Evolutionary conservation across 2,329 filamentous ascomycete genomes (phyloP), one percentile per base, ranked within the genome.

Genomic region (Beauveria caledonica): DNA sequence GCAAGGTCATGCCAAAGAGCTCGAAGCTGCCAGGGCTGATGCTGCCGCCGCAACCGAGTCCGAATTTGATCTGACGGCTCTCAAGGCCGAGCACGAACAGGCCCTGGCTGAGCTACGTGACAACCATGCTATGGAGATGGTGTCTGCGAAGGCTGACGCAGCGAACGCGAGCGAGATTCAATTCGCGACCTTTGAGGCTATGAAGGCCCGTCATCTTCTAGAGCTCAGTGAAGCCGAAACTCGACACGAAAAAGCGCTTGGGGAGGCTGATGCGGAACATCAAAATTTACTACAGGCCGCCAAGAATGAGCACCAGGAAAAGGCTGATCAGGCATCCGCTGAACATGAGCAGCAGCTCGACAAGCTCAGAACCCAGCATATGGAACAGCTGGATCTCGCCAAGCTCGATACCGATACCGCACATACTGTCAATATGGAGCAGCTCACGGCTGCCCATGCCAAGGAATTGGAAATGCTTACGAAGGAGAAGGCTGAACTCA

Each of bases 11-110:
- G 68, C 72, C 13, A 72, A 71, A 62, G 74, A 80, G 62, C 64
- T 81, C 23, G 73, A 74, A 55, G 66, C 67, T 1, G 72, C 80
- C 23, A 73, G 77, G 68, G 68, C 73, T 17, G 67, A 53, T 9
- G 17, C 15, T 10, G 25, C 49, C 17, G 53, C 58, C 19, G 58
- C 58, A 11, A 27, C 9, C 3, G 50, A 53, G 21, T 17, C 49
- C 17, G 49, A 60, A 2, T 21, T 40, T n/a, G 27, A 33, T 4
- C 19, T 60, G 4, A 21, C 48, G 40, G 17, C 19, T 7, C 58
- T 60, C 29, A 48, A 53, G 80, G 77, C 64, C 80, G 86, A 23
- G 64, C 83, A 86, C 64, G 78, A 78, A 3, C 74, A 80, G 64
- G 75, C 83, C 62, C 70, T 81, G 1, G 74, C 77, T 60, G 68